A percentile compares a stretch with the other conserved stretches of the same genome.
These are phyloP conservation scores for Verticillium dahliae DNA, from an alignment of 2,329 filamentous ascomycete genomes.

Conservation along the genomic window DNA sequence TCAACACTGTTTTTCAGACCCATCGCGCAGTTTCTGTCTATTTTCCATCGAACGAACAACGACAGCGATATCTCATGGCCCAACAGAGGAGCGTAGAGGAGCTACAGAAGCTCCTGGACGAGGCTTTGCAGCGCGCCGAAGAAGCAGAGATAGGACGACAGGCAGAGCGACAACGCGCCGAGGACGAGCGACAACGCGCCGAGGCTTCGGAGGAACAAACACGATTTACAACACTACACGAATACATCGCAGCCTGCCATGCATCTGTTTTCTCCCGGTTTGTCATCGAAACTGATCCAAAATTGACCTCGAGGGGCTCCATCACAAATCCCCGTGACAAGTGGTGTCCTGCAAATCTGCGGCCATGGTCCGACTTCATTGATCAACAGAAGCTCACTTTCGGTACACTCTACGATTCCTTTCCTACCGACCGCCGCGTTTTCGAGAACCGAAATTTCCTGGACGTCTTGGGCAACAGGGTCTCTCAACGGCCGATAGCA, in stretches of 20 bases:
- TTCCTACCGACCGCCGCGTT: constrained; percentile 12
- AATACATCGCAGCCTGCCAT: constrained; percentile 24
- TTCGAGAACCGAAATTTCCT: constrained; percentile 20
- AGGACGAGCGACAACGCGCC: constrained; percentile 9
- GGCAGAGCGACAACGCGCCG: constrained; percentile 5
- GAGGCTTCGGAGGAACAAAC: constrained; percentile 15
- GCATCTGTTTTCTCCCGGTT: constrained; percentile 17
- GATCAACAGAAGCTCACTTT: constrained; percentile 15
- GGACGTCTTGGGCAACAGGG: constrained; percentile 13
- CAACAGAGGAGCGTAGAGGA: not conserved
- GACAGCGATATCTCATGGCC: not conserved
- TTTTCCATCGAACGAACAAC: too few relatives aligned
- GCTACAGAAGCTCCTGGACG: not conserved
- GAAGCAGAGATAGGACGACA: not conserved
- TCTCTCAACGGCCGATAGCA: constrained; percentile 10
- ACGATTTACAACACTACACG: constrained; percentile 18
- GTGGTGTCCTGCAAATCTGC: constrained; percentile 19
- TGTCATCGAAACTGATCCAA: constrained; percentile 15
- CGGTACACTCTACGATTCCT: constrained; percentile 13
- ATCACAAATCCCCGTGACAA: constrained; percentile 22
- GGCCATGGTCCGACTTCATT: constrained; percentile 21
- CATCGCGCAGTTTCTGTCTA: too few relatives aligned
- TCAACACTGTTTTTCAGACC: too few relatives aligned
- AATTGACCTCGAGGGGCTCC: constrained; percentile 17
- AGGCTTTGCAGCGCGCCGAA: not conserved